A percentile compares a stretch with the other conserved stretches of the same genome.
phyloP scores from a whole-genome alignment of 495 filamentous ascomycete genomes.

The Penicillium antarcticum region DNA sequence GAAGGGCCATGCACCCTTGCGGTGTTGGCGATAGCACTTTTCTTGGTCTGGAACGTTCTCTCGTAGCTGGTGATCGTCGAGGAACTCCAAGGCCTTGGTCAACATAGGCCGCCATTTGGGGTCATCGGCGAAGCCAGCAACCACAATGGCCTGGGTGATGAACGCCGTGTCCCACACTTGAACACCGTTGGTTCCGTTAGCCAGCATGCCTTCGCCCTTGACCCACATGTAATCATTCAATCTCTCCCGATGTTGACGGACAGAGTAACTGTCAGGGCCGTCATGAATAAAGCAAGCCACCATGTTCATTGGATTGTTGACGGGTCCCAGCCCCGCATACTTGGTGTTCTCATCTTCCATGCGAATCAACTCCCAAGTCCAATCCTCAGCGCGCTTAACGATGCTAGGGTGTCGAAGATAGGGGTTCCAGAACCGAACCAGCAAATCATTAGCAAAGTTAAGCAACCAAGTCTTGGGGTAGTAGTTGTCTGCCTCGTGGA shows the following conservation, averaged over 20 bases:
- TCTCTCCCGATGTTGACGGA: constrained; percentile 75
- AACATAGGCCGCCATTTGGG: constrained; percentile 82
- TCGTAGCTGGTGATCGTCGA: constrained; percentile 88
- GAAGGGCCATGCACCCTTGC: constrained; percentile 95
- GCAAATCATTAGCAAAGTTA: constrained; percentile 67
- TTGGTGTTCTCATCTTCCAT: constrained; percentile 92
- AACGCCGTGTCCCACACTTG: constrained; percentile 97
- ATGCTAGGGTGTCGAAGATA: constrained; percentile 60
- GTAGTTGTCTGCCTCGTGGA: constrained; percentile 79
- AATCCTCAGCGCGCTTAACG: constrained; percentile 65
- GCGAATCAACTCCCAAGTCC: constrained; percentile 72
- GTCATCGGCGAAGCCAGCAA: constrained; percentile 73
- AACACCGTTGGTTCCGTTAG: constrained; percentile 94
- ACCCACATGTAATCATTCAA: constrained; percentile 89
- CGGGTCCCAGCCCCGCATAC: constrained; percentile 81
- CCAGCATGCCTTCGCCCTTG: constrained; percentile 86
- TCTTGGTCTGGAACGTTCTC: constrained; percentile 77
- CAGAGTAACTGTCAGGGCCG: constrained; percentile 71
- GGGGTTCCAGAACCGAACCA: constrained; percentile 77
- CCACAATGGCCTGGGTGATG: constrained; percentile 74
- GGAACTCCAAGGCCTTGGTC: constrained; percentile 75
- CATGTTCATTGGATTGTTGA: constrained; percentile 85
- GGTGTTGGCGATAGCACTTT: constrained; percentile 82
- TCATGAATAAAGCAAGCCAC: constrained; percentile 79
- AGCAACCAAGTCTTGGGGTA: constrained; percentile 87